Percentiles rank a stretch among this genome's conserved stretches.
Conservation (phyloP, 257 asterid species). For the Cynanchum wilfordii region DNA sequence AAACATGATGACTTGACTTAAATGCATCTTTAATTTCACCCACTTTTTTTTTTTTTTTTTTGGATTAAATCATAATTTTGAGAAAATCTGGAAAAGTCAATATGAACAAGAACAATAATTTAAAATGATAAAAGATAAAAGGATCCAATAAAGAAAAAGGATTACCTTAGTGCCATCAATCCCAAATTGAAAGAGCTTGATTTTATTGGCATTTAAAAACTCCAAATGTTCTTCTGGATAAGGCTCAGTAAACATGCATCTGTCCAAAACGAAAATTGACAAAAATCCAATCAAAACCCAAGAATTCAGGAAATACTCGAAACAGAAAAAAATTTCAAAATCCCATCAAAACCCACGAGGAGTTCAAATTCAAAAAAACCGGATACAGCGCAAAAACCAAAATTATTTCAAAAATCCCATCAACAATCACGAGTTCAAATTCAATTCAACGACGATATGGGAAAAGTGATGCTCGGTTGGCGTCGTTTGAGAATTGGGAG, state of each 20-base stretch:
- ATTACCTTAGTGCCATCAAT: constrained; percentile 45
- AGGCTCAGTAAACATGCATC: constrained; percentile 44
- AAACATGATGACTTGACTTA: background rate
- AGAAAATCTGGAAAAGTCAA: background rate
- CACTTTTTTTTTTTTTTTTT: background rate
- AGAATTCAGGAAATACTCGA: no score
- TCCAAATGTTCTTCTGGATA: constrained; percentile 38
- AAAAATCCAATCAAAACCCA: background rate
- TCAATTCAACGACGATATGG: no score
- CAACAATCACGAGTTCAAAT: constrained; percentile 3
- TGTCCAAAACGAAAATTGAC: constrained; percentile 6
- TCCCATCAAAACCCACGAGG: no score
- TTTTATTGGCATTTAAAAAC: constrained; percentile 30
- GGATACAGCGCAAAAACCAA: background rate
- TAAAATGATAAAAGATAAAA: background rate
- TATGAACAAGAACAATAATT: background rate
- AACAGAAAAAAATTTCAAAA: no score
- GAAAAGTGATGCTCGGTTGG: no score
- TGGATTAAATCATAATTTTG: no score
- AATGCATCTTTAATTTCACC: background rate
- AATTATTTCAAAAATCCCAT: background rate
- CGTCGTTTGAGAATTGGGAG: no score
- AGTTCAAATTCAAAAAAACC: no score
- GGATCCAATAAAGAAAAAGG: background rate
- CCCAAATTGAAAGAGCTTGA: constrained; percentile 43